Conservation (phyloP, 768 basidiomycete genomes). For the Wakefieldia striispora region DNA sequence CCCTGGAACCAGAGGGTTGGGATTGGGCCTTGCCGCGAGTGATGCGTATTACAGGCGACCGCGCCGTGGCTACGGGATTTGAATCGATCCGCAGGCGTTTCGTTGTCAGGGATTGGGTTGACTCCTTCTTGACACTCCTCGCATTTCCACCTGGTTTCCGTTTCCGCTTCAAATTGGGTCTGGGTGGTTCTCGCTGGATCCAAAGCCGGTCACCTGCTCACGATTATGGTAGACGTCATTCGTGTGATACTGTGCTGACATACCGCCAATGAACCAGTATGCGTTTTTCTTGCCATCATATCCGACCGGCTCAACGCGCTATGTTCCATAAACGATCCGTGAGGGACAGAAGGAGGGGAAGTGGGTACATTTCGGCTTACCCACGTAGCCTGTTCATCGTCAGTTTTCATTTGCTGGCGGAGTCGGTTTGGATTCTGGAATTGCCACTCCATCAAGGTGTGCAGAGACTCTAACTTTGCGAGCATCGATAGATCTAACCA, state of each 20-base stretch:
- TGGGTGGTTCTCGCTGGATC: constrained; percentile 73
- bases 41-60: constrained; percentile 6
- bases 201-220: constrained; percentile 75
- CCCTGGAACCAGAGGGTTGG: constrained; percentile 35
- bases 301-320: constrained; percentile 86
- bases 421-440: constrained; percentile 75
- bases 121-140: constrained; percentile 19
- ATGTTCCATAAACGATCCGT: constrained; percentile 6
- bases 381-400: constrained; percentile 78
- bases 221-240: not conserved
- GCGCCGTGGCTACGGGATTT: not conserved
- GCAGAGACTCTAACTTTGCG: constrained; percentile 70
- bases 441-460: constrained; percentile 80
- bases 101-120: constrained; percentile 9
- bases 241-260: constrained; percentile 3
- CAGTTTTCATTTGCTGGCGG: constrained; percentile 70
- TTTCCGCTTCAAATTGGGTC: constrained; percentile 42
- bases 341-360: not conserved
- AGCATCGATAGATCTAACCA: constrained; percentile 75
- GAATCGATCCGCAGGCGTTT: constrained; percentile 29
- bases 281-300: constrained; percentile 77
- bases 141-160: constrained; percentile 33
- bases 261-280: constrained; percentile 85
- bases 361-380: constrained; percentile 40
- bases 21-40: constrained; percentile 16